Conservation (phyloP, 192 early-diverging fungal genomes). For the Gonapodya prolifera region DNA sequence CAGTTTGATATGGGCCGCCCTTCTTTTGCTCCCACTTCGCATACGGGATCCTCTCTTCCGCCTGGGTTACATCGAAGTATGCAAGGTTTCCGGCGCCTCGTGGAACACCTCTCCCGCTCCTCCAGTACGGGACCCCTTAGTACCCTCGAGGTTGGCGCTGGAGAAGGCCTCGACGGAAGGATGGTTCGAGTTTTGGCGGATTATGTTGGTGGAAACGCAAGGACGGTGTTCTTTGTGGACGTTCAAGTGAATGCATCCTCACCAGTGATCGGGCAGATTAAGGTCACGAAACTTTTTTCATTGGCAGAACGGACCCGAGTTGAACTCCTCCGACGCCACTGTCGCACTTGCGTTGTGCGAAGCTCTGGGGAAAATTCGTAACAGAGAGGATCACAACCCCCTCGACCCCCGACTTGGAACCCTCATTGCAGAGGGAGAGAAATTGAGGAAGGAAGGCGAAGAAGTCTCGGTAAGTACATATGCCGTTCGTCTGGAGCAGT, state of each 20-base stretch:
- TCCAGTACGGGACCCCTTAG: background rate
- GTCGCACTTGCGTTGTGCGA: background rate
- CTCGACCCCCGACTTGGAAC: background rate
- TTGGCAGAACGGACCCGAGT: background rate
- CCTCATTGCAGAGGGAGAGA: background rate
- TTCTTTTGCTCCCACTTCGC: background rate
- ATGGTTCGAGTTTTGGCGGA: background rate
- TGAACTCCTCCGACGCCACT: background rate
- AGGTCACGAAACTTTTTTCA: too few species aligned
- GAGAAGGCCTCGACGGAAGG: background rate
- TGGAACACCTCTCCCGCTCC: background rate
- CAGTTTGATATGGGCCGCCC: background rate
- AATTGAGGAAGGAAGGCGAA: background rate
- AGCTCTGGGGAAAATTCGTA: background rate
- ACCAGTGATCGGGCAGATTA: too few species aligned
- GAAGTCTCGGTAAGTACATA: background rate
- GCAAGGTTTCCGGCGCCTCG: background rate
- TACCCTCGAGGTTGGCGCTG: background rate
- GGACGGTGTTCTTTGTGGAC: background rate
- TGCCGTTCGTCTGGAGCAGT: too few species aligned
- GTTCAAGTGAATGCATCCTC: background rate
- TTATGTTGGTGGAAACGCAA: background rate
- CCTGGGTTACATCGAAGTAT: background rate
- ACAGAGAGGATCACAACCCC: background rate
- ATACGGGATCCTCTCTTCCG: background rate